Percentiles rank a stretch among this genome's conserved stretches.
phyloP scores from a whole-genome alignment of 1,284 basidiomycete genomes.

The Phellopilus nigrolimitatus region DNA sequence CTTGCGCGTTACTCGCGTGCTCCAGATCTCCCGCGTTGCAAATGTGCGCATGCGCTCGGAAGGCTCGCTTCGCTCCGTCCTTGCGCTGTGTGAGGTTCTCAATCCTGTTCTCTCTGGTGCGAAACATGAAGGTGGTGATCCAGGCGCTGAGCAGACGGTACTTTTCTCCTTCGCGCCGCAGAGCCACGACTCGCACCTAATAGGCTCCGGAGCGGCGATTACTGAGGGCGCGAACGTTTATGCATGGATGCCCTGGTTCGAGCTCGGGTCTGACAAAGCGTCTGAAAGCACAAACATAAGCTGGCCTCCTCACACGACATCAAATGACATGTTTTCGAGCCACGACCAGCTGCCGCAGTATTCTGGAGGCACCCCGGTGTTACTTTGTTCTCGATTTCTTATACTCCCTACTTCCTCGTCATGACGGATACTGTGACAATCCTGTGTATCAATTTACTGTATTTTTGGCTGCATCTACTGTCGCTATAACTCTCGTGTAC shows the following conservation, averaged over 20 bases:
- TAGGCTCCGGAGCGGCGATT: slow-evolving; percentile 24
- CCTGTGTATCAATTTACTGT: too few species aligned
- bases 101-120: slow-evolving; percentile 25
- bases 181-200: slow-evolving; percentile 16
- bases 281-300: neutral
- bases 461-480: too few species aligned
- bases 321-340: neutral
- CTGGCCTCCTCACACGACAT: neutral
- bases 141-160: slow-evolving; percentile 29
- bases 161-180: slow-evolving; percentile 27
- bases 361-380: neutral
- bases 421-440: too few species aligned
- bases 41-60: slow-evolving; percentile 7
- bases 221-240: slow-evolving; percentile 26
- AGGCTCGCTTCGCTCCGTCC: slow-evolving; percentile 10
- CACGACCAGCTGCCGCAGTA: neutral
- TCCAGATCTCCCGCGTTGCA: slow-evolving; percentile 24
- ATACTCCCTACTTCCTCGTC: neutral
- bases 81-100: slow-evolving; percentile 3
- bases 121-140: too few species aligned
- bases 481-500: too few species aligned
- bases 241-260: slow-evolving; percentile 33
- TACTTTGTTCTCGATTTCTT: neutral
- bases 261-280: slow-evolving; percentile 17
- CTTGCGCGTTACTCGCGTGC: slow-evolving; percentile 32